Percentiles rank a stretch among this genome's conserved stretches.
Evolutionary conservation across 2,329 filamentous ascomycete genomes (phyloP).

Genomic region (Penicillium sp.): DNA sequence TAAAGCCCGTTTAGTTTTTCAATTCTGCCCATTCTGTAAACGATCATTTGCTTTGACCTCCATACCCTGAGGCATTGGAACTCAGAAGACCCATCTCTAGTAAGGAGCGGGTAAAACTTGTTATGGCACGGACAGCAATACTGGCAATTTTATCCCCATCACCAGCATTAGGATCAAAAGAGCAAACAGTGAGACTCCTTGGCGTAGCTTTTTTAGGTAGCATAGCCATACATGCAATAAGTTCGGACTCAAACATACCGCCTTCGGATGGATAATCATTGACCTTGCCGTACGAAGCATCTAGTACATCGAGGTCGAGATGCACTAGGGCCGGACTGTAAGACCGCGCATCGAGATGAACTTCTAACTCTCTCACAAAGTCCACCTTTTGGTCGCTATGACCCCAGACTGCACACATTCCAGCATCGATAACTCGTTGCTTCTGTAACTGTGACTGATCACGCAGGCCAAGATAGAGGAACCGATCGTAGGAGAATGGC

Average conservation of each 20-base stretch:
- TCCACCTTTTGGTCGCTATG: slow-evolving; percentile 12
- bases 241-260: slow-evolving; percentile 27
- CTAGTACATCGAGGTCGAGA: slow-evolving; percentile 38
- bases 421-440: slow-evolving; percentile 30
- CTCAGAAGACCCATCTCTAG: no score
- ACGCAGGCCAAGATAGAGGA: slow-evolving; percentile 29
- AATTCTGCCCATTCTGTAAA: no score
- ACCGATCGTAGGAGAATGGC: slow-evolving; percentile 17
- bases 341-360: slow-evolving; percentile 5
- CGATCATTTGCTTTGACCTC: no score
- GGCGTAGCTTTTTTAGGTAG: slow-evolving; percentile 8
- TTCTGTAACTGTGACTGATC: slow-evolving; percentile 31
- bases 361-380: slow-evolving; percentile 14
- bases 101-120: no score
- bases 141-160: slow-evolving; percentile 19
- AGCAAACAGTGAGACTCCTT: slow-evolving; percentile 18
- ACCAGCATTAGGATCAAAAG: slow-evolving; percentile 20
- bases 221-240: slow-evolving; percentile 14
- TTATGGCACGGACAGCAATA: slow-evolving; percentile 17
- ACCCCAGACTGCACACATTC: slow-evolving; percentile 33
- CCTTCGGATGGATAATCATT: slow-evolving; percentile 39
- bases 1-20: no score
- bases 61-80: no score
- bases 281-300: slow-evolving; percentile 34
- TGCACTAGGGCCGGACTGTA: slow-evolving; percentile 32